Conservation (phyloP, 805 yeast species). For the Tetrapisispora phaffii region DNA sequence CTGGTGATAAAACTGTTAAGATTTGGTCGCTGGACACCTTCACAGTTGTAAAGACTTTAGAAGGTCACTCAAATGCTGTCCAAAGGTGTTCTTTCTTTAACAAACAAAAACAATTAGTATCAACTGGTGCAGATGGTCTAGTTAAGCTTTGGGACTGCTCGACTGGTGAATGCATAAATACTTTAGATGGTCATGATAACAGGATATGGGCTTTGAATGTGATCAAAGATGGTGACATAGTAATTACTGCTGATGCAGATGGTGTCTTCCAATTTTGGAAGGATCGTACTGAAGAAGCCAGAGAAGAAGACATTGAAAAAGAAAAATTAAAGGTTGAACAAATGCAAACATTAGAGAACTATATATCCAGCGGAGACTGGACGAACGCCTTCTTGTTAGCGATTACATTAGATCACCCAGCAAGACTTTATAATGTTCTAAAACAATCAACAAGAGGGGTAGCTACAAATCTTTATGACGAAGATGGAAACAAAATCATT, state of each 20-base stretch:
- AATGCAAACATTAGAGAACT: slow-evolving; percentile 79
- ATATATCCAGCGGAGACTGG: slow-evolving; percentile 68
- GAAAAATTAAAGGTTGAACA: slow-evolving; percentile 60
- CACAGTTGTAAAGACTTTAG: slow-evolving; percentile 71
- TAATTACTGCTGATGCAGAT: slow-evolving; percentile 90
- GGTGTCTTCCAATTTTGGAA: slow-evolving; percentile 84
- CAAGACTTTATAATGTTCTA: slow-evolving; percentile 72
- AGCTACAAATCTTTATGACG: slow-evolving; percentile 4
- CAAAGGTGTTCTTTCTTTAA: slow-evolving; percentile 69
- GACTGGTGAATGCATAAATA: slow-evolving; percentile 68
- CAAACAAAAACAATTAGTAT: slow-evolving; percentile 55
- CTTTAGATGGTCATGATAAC: slow-evolving; percentile 88
- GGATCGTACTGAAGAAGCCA: slow-evolving; percentile 73
- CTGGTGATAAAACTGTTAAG: slow-evolving; percentile 86
- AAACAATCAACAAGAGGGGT: slow-evolving; percentile 51
- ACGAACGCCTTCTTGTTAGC: slow-evolving; percentile 80
- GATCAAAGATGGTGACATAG: slow-evolving; percentile 52
- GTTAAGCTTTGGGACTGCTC: slow-evolving; percentile 81
- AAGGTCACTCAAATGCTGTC: slow-evolving; percentile 90
- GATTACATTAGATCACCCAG: slow-evolving; percentile 79
- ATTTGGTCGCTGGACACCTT: slow-evolving; percentile 80
- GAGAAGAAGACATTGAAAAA: slow-evolving; percentile 40
- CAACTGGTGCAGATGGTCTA: slow-evolving; percentile 88
- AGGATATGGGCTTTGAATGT: slow-evolving; percentile 85
- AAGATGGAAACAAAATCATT: slow-evolving; percentile 9